Base-by-base conservation (phyloP, 768 basidiomycete genomes). In the Mycena galericulata region DNA sequence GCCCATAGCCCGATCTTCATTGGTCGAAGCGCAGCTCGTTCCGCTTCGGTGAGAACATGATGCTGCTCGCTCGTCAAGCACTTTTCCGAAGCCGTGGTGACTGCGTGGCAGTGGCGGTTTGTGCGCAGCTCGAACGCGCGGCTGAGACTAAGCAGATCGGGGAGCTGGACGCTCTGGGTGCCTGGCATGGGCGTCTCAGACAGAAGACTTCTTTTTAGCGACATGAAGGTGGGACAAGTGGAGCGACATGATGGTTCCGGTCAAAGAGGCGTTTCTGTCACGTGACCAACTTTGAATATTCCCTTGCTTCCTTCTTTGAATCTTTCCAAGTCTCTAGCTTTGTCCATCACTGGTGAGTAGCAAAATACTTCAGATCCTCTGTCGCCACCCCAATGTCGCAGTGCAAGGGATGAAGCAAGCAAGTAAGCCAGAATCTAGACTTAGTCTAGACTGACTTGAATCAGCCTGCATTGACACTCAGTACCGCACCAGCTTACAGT, bases 1-100 rank as follows among this genome's bases (percentile, higher is more conserved):
- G 87, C 88, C 30, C 90, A 81, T 26, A 92, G 78, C 1, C 88
- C 89, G 6, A 81, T 74, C 66, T 84, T 86, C 51, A 78, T 74
- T 32, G 72, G 74, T 15, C 70, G 67, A 26, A 80, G 64, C 14
- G 64, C 60, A 14, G 68, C 69, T 8, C 75, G 77, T 65, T 83
- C 82, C 30, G 41, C 38, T 9, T 75, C 62, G 55, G 73, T 72
- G 41, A 82, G 75, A 53, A 74, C 61, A 67, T 54, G 56, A 45
- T 60, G 27, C 51, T 73, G 27, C 51, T 73, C 68, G 67, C 67
- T 63, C 27, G 78, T 65, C 62, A 82, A 77, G 69, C 73, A 78
- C 24, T 72, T 49, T 62, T 83, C 79, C 6, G 83, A 83, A 9
- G 78, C 75, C 20, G 74, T 62, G 17, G 80, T 77, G 32, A 76